Evolutionary conservation across 371 early-diverging fungal species (phyloP).

Genomic region (Chytridiales sp.): DNA sequence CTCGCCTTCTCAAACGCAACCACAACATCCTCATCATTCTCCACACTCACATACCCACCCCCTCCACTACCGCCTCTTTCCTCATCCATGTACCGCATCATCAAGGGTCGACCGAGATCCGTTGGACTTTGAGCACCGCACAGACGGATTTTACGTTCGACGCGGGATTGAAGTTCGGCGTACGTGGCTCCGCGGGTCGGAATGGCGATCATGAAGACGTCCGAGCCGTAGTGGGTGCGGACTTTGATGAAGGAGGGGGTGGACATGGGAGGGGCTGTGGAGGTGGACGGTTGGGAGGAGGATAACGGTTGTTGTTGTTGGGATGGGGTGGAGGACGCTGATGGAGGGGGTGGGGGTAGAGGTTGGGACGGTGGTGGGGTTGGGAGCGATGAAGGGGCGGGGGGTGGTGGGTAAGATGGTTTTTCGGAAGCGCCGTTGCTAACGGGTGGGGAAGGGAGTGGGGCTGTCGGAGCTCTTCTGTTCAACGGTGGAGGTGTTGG

Average conservation of each 20-base stretch:
- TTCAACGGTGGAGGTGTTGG: conserved; percentile 19
- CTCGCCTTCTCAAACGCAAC: conserved; percentile 78
- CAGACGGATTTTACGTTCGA: conserved; percentile 85
- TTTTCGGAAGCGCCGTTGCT: conserved; percentile 1
- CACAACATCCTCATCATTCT: conserved; percentile 86
- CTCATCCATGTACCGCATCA: conserved; percentile 87
- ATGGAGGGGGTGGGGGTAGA: not conserved
- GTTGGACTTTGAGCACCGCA: conserved; percentile 51
- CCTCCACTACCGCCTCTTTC: too few relatives aligned
- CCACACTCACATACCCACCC: conserved; percentile 83
- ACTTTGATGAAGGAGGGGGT: conserved; percentile 63
- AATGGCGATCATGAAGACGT: conserved; percentile 82
- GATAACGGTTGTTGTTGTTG: conserved; percentile 6
- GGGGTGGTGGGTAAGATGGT: not conserved
- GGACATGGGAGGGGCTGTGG: not conserved
- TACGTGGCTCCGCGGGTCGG: conserved; percentile 66
- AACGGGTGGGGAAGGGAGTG: too few relatives aligned
- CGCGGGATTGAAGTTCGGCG: conserved; percentile 71
- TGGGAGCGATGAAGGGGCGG: conserved; percentile 1
- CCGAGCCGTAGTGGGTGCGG: conserved; percentile 81
- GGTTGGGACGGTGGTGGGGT: not conserved
- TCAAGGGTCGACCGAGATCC: conserved; percentile 47
- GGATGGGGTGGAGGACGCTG: not conserved
- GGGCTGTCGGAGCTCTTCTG: too few relatives aligned
- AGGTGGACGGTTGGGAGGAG: not conserved